Evolutionary conservation across 2,329 filamentous ascomycete species (phyloP), one percentile per base, ranked within the genome.

Genomic region (Cryphonectria nitschkei): DNA sequence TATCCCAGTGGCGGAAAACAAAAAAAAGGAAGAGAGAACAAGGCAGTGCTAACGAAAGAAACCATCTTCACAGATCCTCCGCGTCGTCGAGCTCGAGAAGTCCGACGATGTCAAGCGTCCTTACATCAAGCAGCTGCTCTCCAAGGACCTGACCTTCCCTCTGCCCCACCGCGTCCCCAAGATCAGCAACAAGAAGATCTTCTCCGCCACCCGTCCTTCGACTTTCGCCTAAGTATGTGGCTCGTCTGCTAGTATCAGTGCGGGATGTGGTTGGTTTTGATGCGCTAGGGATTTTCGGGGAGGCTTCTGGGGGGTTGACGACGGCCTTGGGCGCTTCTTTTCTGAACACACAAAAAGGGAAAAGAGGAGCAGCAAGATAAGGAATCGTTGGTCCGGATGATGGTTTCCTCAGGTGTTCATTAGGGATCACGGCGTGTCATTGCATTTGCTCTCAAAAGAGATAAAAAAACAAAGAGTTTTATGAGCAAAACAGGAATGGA

Each of bases 71-170:
- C 26, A 98, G 95, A 95, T 99, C 84, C 93, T 99, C 84, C 97
- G 97, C 86, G 95, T 99, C 80, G 92, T 97, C 81, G 96, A 99
- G 88, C 84, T 99, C 81, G 92, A 97, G 89, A 97, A 97, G 91
- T 88, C 86, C 81, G 93, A 95, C 78, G 94, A 96, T 83, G 88
- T 99, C 88, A 96, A 95, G 89, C 94, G 96, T 84, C 95, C 96
- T 78, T 99, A 99, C 92, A 97, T 99, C 89, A 97, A 95, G 90
- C 96, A 99, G 88, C 93, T 99, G 84, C 86, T 97, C 83, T 87
- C 89, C 86, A 98, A 98, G 92, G 84, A 90, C 85, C 93, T 99
- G 85, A 93, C 92, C 86, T 99, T 99, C 93, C 96, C 96, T 84
- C 93, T 99, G 78, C 96, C 96, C 83, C 96, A 99, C 90, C 96